These are phyloP conservation scores for Nitzschia palea DNA, from an alignment of 108 stramenopile species.

Conservation along the genomic window DNA sequence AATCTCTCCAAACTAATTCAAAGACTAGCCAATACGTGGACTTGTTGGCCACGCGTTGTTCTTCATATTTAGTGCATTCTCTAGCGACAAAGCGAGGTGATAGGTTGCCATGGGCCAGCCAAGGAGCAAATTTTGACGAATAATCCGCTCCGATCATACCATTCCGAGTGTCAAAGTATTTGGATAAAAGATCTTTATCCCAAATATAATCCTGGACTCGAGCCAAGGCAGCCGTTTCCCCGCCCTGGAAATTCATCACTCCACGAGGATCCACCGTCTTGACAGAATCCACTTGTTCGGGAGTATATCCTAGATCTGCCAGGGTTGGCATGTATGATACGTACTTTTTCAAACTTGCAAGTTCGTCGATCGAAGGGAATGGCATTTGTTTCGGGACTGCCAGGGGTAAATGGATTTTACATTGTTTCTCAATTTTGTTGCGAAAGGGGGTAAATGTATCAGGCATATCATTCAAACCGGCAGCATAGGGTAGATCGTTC, in stretches of 20 bases:
- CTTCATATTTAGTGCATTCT: slow-evolving; percentile 87
- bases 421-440: slow-evolving; percentile 86
- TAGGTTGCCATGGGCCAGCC: slow-evolving; percentile 92
- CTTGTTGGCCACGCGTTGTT: slow-evolving; percentile 85
- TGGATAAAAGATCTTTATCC: slow-evolving; percentile 81
- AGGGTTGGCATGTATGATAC: slow-evolving; percentile 58
- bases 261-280: slow-evolving; percentile 53
- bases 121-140: slow-evolving; percentile 94
- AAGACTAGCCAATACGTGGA: slow-evolving; percentile 97
- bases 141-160: slow-evolving; percentile 96
- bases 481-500: slow-evolving; percentile 78
- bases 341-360: slow-evolving; percentile 14
- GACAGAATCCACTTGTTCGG: slow-evolving; percentile 50
- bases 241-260: slow-evolving; percentile 87
- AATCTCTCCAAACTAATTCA: slow-evolving; percentile 96
- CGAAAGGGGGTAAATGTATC: slow-evolving; percentile 91
- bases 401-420: slow-evolving; percentile 61
- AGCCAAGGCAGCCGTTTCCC: slow-evolving; percentile 86
- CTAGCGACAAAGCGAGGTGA: slow-evolving; percentile 84
- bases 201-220: slow-evolving; percentile 91
- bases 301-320: slow-evolving; percentile 73
- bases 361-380: slow-evolving; percentile 24
- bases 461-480: slow-evolving; percentile 65
- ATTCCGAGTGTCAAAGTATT: slow-evolving; percentile 97
- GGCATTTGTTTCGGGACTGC: slow-evolving; percentile 58